Evolutionary conservation across 306 rosid genomes (phyloP).

Genomic region (Quercus suber): DNA sequence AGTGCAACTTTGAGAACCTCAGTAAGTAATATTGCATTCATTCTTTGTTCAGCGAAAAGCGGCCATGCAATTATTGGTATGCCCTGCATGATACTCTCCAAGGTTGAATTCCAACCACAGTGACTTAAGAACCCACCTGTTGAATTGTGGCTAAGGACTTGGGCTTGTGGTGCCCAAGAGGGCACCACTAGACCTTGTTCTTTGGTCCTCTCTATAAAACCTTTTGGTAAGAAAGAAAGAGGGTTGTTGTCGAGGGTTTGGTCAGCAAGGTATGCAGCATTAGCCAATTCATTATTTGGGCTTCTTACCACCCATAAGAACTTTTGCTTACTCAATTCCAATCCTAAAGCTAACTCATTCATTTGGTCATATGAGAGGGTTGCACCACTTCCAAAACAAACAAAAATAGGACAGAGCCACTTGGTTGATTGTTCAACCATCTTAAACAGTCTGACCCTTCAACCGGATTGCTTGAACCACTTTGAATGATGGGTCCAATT

Average conservation of each 20-base stretch:
- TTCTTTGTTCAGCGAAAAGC: conserved; percentile 30
- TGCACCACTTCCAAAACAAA: conserved; percentile 38
- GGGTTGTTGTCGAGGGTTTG: neutral
- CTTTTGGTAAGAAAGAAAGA: conserved; percentile 8
- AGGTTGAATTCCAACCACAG: conserved; percentile 32
- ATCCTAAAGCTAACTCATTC: conserved; percentile 32
- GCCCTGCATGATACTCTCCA: conserved; percentile 20
- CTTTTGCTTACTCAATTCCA: conserved; percentile 12
- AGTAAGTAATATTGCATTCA: conserved; percentile 19
- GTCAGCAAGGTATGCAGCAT: conserved; percentile 12
- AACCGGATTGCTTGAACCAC: conserved; percentile 1
- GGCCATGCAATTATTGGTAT: conserved; percentile 32
- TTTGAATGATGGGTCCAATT: conserved; percentile 40
- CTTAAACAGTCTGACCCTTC: conserved; percentile 9
- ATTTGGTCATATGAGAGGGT: conserved; percentile 26
- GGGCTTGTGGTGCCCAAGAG: conserved; percentile 30
- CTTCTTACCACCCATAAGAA: conserved; percentile 33
- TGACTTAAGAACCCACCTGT: conserved; percentile 31
- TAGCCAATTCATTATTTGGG: neutral
- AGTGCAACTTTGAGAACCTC: conserved; percentile 26
- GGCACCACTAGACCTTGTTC: conserved; percentile 25
- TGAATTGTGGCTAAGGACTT: conserved; percentile 17
- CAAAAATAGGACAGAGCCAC: conserved; percentile 15
- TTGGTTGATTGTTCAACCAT: conserved; percentile 28
- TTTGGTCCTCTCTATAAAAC: conserved; percentile 26